These are phyloP conservation scores for Stellera chamaejasme DNA, from an alignment of 345 rosid genomes.

Conservation along the genomic window DNA sequence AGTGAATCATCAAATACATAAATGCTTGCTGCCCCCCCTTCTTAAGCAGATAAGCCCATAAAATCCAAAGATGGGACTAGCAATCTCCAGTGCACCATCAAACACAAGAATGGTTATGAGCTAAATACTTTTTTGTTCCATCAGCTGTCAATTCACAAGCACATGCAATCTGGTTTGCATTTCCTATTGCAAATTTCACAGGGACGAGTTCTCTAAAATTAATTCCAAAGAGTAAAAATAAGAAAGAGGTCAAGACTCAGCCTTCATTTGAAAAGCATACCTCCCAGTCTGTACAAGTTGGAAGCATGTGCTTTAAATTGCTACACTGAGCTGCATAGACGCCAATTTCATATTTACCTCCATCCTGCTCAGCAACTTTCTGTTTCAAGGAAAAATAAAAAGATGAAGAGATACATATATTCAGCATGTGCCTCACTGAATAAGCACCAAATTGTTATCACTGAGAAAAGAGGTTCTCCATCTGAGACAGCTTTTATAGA, in stretches of 20 bases:
- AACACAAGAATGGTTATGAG: too few species aligned
- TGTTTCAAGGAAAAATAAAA: conserved; percentile 18
- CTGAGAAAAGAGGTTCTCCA: background rate
- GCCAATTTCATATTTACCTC: conserved; percentile 81
- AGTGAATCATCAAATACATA: too few species aligned
- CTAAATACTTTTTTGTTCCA: too few species aligned
- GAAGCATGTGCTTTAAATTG: conserved; percentile 81
- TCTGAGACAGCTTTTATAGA: background rate
- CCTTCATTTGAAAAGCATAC: conserved; percentile 26
- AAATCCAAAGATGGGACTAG: too few species aligned
- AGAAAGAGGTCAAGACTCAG: background rate
- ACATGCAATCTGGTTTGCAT: too few species aligned
- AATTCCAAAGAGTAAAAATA: background rate
- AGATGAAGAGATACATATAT: conserved; percentile 12
- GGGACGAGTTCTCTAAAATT: too few species aligned
- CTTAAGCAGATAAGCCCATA: too few species aligned
- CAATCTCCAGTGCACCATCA: too few species aligned
- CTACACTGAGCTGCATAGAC: conserved; percentile 86
- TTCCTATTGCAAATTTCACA: too few species aligned
- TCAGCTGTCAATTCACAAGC: too few species aligned
- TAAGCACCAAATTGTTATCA: background rate
- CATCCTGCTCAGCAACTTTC: conserved; percentile 89
- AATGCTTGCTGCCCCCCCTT: too few species aligned
- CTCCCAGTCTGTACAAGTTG: conserved; percentile 97
- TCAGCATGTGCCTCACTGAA: conserved; percentile 1